phyloP scores from a whole-genome alignment of 495 filamentous ascomycete genomes.

The Amniculicola lignicola region DNA sequence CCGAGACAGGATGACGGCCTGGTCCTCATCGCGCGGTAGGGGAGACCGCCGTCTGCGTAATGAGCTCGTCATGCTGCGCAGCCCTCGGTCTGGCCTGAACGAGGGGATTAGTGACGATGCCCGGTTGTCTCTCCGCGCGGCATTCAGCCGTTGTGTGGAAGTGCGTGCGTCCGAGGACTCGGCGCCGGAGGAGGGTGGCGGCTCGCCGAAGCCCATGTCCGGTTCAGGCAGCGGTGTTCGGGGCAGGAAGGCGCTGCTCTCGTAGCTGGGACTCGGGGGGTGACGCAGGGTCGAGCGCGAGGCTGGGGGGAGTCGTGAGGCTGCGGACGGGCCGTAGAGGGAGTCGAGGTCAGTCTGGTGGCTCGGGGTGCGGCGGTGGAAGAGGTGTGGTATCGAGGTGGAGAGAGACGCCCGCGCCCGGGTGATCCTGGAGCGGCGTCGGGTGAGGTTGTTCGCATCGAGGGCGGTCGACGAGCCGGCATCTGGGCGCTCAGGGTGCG shows the following conservation, averaged over 20 bases:
- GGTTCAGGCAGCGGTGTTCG: conserved; percentile 31
- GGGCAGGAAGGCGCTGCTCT: conserved; percentile 23
- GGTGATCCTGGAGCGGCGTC: conserved; percentile 30
- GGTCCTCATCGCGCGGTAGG: conserved; percentile 41
- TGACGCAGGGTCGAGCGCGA: conserved; percentile 21
- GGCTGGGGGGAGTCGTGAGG: conserved; percentile 16
- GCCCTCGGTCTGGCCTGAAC: conserved; percentile 36
- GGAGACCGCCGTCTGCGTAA: conserved; percentile 44
- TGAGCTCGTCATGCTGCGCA: conserved; percentile 40
- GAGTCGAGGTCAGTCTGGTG: conserved; percentile 18
- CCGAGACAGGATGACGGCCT: conserved; percentile 45
- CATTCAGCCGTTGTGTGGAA: conserved; percentile 5
- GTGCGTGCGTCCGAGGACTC: conserved; percentile 3
- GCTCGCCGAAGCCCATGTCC: conserved; percentile 36
- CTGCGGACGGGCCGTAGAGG: conserved; percentile 12
- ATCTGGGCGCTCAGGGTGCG: conserved; percentile 15
- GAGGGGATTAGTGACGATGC: conserved; percentile 31
- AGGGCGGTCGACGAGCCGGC: background rate
- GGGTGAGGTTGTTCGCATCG: conserved; percentile 16
- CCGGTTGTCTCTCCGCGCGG: conserved; percentile 22
- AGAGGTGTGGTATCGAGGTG: conserved; percentile 30
- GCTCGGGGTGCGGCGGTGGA: conserved; percentile 27
- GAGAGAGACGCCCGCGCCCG: conserved; percentile 33
- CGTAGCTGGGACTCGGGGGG: conserved; percentile 17
- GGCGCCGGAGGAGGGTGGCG: conserved; percentile 7